phyloP scores from a whole-genome alignment of 108 stramenopile species.

The Chaetoceros tenuissimus region DNA sequence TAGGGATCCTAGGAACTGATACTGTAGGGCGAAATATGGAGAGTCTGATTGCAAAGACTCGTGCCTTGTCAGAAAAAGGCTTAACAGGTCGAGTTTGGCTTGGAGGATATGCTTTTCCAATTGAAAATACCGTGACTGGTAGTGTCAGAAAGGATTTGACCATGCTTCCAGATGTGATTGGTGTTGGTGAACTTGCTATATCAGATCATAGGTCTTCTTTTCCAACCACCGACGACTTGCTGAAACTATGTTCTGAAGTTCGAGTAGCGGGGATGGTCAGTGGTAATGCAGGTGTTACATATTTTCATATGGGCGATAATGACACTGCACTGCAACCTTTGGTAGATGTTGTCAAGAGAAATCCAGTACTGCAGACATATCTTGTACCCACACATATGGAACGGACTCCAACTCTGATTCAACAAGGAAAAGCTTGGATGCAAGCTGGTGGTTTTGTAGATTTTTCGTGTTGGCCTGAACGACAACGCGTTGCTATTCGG shows the following conservation, averaged over 20 bases:
- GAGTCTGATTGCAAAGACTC: constrained; percentile 1
- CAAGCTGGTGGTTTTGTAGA: no score
- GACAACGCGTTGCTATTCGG: no score
- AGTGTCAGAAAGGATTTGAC: constrained; percentile 1
- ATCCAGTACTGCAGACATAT: not conserved
- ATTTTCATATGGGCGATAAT: constrained; percentile 3
- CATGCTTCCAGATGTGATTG: constrained; percentile 1
- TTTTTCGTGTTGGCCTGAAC: no score
- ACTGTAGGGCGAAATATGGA: constrained; percentile 3
- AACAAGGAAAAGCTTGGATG: constrained; percentile 1
- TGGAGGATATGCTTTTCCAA: constrained; percentile 1
- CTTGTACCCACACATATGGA: constrained; percentile 4
- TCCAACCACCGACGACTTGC: not conserved
- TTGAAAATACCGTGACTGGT: constrained; percentile 3
- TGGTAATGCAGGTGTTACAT: constrained; percentile 4
- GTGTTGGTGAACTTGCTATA: constrained; percentile 6
- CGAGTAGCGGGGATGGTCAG: constrained; percentile 3
- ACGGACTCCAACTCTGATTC: not conserved
- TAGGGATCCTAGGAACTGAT: constrained; percentile 2
- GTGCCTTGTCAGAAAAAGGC: not conserved
- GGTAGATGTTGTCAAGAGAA: constrained; percentile 1
- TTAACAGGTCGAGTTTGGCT: constrained; percentile 4
- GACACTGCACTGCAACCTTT: constrained; percentile 3
- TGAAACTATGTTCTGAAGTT: not conserved
- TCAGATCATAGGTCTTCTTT: constrained; percentile 1